Base-by-base conservation (phyloP, 176 grass and related monocot species). In the Tillandsia fasciculata region DNA sequence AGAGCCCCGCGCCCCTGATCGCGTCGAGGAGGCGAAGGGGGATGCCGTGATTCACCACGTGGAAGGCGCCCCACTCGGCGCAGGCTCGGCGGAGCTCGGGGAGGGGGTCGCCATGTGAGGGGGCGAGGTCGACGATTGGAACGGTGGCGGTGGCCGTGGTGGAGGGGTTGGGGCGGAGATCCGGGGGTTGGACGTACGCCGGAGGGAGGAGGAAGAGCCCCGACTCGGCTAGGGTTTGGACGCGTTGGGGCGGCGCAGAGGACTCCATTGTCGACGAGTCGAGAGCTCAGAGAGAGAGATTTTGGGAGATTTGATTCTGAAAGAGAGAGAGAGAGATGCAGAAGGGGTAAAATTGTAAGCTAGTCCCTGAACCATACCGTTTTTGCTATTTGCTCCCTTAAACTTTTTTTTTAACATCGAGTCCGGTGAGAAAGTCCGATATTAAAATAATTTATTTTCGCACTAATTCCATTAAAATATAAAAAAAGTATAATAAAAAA, bases 31-130 rank as follows among this genome's bases (percentile, higher is more conserved):
- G 86, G 5, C 65, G 28, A 26, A 2, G 22, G 0, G 77, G 63
- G 0, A 80, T 74, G 47, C 86, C 83, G 66, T 87, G 93, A n/a
- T 82, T 79, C 12, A 84, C 70, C 50, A 97, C 84, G 51, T 97
- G 81, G 79, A 97, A 97, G 26, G 83, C 83, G 20, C 93, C 93
- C 89, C 89, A 92, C 13, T 82, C 79, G 48, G 71, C 22, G 80
- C 83, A 96, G 23, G 85, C 79, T 53, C 56, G 49, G 50, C 79
- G 57, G 73, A 92, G 52, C n/a, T 23, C 59, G 1, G 74, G 71
- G 27, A 28, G 54, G 26, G 69, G 70, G 33, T 67, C 18, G 27
- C 64, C 23, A 1, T 14, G 26, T 64, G 70, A 27, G 26, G 67
- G 63, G 0, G 53, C 81, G 65, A 92, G 86, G 76, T 92, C 86